Conservation (phyloP, 192 early-diverging fungal species). For the Umbelopsis isabellina region DNA sequence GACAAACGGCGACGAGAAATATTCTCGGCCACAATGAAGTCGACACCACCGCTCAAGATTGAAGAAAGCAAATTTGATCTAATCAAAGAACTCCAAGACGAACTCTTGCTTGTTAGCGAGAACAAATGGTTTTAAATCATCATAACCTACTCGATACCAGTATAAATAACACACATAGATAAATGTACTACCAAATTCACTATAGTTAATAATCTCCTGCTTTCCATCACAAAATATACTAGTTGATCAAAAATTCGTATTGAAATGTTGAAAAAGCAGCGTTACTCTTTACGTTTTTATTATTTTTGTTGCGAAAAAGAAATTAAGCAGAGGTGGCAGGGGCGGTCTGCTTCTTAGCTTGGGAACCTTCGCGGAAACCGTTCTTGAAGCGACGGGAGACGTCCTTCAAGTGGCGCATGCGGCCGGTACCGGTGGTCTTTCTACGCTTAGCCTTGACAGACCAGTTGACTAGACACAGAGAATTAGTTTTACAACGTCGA, state of each 20-base stretch:
- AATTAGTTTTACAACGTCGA: constrained; percentile 22
- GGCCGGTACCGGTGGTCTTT: constrained; percentile 99
- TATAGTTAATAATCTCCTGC: not conserved
- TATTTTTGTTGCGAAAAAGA: constrained; percentile 1
- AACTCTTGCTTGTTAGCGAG: not conserved
- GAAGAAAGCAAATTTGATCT: constrained; percentile 3
- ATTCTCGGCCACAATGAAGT: not conserved
- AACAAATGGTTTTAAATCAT: constrained; percentile 8
- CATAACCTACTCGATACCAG: not conserved
- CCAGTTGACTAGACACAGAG: constrained; percentile 78
- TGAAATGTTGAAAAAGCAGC: constrained; percentile 7
- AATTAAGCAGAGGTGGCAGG: constrained; percentile 26
- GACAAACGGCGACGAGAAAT: constrained; percentile 13
- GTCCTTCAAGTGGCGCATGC: constrained; percentile 94
- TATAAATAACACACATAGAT: not conserved
- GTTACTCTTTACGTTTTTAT: constrained; percentile 12
- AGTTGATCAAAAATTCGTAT: too few species aligned
- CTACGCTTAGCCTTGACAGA: constrained; percentile 91
- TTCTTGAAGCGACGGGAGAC: constrained; percentile 94
- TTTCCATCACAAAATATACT: too few species aligned
- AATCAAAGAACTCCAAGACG: constrained; percentile 6
- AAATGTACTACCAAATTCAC: constrained; percentile 3
- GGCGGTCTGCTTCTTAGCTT: constrained; percentile 36
- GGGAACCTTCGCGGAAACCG: constrained; percentile 88
- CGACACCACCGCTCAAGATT: constrained; percentile 2